These are phyloP conservation scores for Citrullus amarus DNA, from an alignment of 306 rosid species.

Conservation along the genomic window DNA sequence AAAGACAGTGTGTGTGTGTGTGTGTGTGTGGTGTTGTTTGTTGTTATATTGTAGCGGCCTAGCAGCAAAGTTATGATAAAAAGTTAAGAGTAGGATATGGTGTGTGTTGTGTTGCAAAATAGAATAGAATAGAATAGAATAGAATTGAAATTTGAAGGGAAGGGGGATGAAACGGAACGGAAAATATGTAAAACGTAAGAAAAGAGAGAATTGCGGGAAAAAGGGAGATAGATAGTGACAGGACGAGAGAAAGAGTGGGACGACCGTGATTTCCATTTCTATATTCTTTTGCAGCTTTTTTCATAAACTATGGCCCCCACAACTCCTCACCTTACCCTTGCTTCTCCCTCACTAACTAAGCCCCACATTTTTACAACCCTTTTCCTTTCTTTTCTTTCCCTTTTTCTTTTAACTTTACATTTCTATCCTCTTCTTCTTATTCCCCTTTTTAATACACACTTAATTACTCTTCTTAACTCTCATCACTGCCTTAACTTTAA, in stretches of 20 bases:
- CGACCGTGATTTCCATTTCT: conserved; percentile 78
- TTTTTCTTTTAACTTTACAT: background rate
- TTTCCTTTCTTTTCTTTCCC: background rate
- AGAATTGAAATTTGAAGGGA: too few species aligned
- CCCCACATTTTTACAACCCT: conserved; percentile 6
- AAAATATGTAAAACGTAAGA: background rate
- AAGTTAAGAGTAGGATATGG: too few species aligned
- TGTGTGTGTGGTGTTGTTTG: background rate
- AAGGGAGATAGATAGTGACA: conserved; percentile 59
- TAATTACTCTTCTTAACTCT: too few species aligned
- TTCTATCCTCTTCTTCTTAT: background rate
- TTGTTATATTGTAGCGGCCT: too few species aligned
- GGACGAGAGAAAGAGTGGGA: conserved; percentile 48
- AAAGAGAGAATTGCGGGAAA: conserved; percentile 63
- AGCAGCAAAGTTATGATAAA: too few species aligned
- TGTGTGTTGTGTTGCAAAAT: too few species aligned
- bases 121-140: too few species aligned
- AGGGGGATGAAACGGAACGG: background rate
- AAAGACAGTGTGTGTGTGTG: conserved; percentile 10
- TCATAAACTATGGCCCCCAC: conserved; percentile 35
- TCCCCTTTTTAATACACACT: background rate
- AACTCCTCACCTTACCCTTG: background rate
- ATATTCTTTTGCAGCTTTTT: conserved; percentile 82
- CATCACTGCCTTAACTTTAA: too few species aligned
- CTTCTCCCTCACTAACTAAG: conserved; percentile 22